Evolutionary conservation across 2,329 filamentous ascomycete genomes (phyloP).

Genomic region (Hypoxylon sp.): DNA sequence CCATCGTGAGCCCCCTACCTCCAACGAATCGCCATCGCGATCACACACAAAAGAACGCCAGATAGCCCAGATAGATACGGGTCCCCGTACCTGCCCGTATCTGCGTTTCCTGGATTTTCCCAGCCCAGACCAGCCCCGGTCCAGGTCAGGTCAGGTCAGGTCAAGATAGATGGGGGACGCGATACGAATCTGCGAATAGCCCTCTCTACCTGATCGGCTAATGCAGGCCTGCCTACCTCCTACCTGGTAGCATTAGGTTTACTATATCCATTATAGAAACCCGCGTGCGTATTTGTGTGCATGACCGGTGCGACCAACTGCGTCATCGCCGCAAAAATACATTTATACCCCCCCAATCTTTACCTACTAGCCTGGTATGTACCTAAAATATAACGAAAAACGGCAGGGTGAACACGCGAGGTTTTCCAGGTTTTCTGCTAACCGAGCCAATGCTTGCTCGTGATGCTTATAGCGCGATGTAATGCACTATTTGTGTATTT

Average conservation of each 20-base stretch:
- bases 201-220: too few relatives aligned
- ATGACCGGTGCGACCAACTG: constrained; percentile 13
- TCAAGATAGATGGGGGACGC: neutral
- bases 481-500: neutral
- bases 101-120: neutral
- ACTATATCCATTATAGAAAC: constrained; percentile 3
- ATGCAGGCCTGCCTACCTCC: constrained; percentile 5
- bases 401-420: constrained; percentile 6
- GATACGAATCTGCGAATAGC: neutral
- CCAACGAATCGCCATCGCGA: constrained; percentile 33
- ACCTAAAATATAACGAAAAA: neutral
- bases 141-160: too few relatives aligned
- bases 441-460: constrained; percentile 3
- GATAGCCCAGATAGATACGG: constrained; percentile 4
- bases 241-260: neutral
- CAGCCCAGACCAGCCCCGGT: too few relatives aligned
- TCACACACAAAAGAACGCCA: constrained; percentile 18
- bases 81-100: neutral
- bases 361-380: neutral
- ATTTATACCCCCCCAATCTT: neutral
- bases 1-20: constrained; percentile 13
- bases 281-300: constrained; percentile 1
- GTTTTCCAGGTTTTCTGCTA: constrained; percentile 15
- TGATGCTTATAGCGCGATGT: neutral
- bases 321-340: constrained; percentile 24